Conservation (phyloP, 108 stramenopile species). For the Mediolabrus comicus region DNA sequence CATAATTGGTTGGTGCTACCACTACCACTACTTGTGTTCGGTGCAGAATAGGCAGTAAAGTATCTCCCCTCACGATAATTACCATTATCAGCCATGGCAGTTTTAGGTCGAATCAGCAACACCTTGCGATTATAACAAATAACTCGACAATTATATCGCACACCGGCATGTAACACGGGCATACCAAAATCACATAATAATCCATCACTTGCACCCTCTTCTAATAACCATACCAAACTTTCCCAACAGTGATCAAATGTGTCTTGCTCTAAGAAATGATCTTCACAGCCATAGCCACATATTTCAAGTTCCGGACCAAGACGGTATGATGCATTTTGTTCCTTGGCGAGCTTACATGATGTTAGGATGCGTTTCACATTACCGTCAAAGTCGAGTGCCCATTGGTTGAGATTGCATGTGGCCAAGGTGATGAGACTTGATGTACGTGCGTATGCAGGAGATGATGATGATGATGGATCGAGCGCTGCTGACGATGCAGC, state of each 20-base stretch:
- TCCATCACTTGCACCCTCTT: conserved; percentile 74
- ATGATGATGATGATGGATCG: not conserved
- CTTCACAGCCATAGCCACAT: conserved; percentile 97
- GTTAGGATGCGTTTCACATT: conserved; percentile 79
- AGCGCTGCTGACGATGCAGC: not conserved
- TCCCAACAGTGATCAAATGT: conserved; percentile 97
- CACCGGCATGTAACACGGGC: conserved; percentile 86
- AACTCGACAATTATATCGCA: conserved; percentile 96
- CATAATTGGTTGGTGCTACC: not conserved
- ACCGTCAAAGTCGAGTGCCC: conserved; percentile 97
- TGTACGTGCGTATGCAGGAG: not conserved
- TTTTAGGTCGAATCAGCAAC: conserved; percentile 89
- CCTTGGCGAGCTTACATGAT: conserved; percentile 83
- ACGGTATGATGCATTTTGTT: conserved; percentile 83
- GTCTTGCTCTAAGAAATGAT: conserved; percentile 96
- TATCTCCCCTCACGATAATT: conserved; percentile 97
- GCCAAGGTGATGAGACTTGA: conserved; percentile 79
- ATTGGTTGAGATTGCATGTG: conserved; percentile 98
- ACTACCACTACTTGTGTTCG: conserved; percentile 1
- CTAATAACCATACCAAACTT: conserved; percentile 68
- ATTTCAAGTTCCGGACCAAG: conserved; percentile 97
- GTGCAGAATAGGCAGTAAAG: conserved; percentile 84
- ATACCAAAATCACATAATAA: conserved; percentile 97
- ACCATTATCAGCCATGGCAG: conserved; percentile 90
- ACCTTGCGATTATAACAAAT: conserved; percentile 77